Conservation (phyloP, 2,329 filamentous ascomycete species). For the Lecanicillium sp. region DNA sequence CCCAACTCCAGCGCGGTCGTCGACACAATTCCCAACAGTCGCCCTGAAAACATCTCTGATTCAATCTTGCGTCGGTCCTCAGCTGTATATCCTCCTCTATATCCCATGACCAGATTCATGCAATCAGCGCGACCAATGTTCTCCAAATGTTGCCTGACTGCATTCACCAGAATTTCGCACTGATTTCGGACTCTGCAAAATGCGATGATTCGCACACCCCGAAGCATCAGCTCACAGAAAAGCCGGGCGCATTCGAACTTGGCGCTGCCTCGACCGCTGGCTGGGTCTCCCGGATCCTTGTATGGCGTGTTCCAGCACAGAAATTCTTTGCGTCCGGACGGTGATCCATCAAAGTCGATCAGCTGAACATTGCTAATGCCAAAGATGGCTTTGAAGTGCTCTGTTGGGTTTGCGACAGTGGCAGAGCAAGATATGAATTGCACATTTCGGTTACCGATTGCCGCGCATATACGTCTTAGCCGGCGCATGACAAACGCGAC, state of each 20-base stretch:
- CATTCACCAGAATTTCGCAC: slow-evolving; percentile 76
- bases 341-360: slow-evolving; percentile 88
- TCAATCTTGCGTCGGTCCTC: slow-evolving; percentile 87
- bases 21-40: slow-evolving; percentile 85
- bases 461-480: slow-evolving; percentile 79
- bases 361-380: slow-evolving; percentile 75
- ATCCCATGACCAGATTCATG: slow-evolving; percentile 81
- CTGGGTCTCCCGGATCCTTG: slow-evolving; percentile 80
- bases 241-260: slow-evolving; percentile 82
- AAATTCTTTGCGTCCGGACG: slow-evolving; percentile 85
- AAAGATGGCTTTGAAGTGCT: slow-evolving; percentile 94
- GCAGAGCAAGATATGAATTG: slow-evolving; percentile 95
- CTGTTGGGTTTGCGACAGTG: slow-evolving; percentile 84
- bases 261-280: slow-evolving; percentile 77
- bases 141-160: slow-evolving; percentile 72
- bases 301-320: slow-evolving; percentile 97
- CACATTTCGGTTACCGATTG: slow-evolving; percentile 76
- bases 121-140: slow-evolving; percentile 69
- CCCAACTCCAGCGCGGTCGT: slow-evolving; percentile 91
- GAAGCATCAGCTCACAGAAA: slow-evolving; percentile 82
- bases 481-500: slow-evolving; percentile 93
- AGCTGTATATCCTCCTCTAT: slow-evolving; percentile 89
- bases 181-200: slow-evolving; percentile 86
- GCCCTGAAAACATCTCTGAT: slow-evolving; percentile 93
- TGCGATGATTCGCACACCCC: slow-evolving; percentile 85